These are phyloP conservation scores for Elsinoe australis DNA, from an alignment of 2,329 filamentous ascomycete genomes.

Conservation along the genomic window DNA sequence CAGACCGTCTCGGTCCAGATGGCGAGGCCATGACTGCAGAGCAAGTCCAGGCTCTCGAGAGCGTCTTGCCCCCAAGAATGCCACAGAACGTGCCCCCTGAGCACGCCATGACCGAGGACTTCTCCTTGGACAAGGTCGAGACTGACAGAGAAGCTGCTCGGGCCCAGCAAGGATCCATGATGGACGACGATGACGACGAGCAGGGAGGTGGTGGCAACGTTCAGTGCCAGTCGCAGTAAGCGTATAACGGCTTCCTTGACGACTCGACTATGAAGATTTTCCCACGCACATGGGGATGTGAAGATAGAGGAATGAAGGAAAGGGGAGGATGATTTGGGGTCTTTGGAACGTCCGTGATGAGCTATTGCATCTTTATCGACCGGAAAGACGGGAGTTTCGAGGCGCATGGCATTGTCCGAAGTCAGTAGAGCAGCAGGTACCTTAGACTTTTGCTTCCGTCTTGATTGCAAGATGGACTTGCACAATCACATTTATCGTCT, in stretches of 20 bases:
- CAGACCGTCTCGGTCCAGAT: conserved; percentile 46
- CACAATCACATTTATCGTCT: too few relatives aligned
- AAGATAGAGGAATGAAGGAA: not conserved
- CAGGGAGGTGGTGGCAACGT: conserved; percentile 65
- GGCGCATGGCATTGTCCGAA: not conserved
- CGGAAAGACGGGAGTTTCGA: conserved; percentile 1
- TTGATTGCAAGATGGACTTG: not conserved
- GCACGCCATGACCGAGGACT: conserved; percentile 88
- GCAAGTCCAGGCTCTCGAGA: conserved; percentile 71
- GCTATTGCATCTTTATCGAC: conserved; percentile 4
- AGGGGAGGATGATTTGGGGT: not conserved
- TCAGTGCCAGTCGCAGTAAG: conserved; percentile 81
- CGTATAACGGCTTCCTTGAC: conserved; percentile 17
- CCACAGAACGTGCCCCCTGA: conserved; percentile 60
- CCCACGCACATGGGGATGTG: not conserved
- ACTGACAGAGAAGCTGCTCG: conserved; percentile 53
- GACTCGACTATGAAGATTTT: too few relatives aligned
- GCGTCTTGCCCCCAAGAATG: conserved; percentile 68
- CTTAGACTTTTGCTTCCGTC: conserved; percentile 1
- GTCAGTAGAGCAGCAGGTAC: conserved; percentile 5
- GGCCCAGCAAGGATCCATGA: conserved; percentile 50
- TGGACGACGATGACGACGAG: conserved; percentile 59
- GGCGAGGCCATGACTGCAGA: conserved; percentile 47
- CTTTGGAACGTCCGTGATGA: not conserved
- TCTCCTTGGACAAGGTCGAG: conserved; percentile 78